Evolutionary conservation across 2,329 filamentous ascomycete genomes (phyloP).

Genomic region (Sporothrix brasiliensis): DNA sequence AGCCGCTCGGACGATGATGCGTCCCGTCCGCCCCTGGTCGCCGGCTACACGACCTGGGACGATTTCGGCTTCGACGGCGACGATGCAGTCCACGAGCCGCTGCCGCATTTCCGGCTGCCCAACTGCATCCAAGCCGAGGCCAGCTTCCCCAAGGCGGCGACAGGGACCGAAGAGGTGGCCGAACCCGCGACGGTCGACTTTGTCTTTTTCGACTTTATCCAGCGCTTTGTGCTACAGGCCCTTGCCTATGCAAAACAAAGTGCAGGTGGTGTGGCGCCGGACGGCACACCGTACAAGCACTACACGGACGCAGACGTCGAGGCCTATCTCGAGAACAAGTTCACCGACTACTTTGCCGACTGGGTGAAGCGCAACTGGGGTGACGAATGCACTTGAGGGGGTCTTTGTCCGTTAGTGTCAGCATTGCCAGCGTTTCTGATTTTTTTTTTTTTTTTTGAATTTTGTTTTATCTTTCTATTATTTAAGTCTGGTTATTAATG

Average conservation of each 20-base stretch:
- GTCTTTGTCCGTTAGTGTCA: background rate
- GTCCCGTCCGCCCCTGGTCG: conserved; percentile 50
- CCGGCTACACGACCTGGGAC: conserved; percentile 87
- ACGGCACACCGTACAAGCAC: conserved; percentile 45
- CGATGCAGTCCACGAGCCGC: conserved; percentile 77
- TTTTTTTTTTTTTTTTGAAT: background rate
- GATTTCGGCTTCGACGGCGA: conserved; percentile 84
- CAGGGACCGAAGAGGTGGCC: conserved; percentile 22
- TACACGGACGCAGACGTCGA: conserved; percentile 54
- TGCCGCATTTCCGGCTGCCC: conserved; percentile 76
- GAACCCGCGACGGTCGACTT: conserved; percentile 78
- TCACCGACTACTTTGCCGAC: conserved; percentile 58
- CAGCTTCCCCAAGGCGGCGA: conserved; percentile 54
- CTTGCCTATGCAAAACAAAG: conserved; percentile 52
- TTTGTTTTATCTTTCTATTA: too few relatives aligned
- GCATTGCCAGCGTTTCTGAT: background rate
- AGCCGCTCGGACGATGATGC: conserved; percentile 38
- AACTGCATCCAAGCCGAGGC: conserved; percentile 78
- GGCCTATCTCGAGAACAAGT: conserved; percentile 56
- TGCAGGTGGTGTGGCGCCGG: conserved; percentile 50
- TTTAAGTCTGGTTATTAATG: background rate
- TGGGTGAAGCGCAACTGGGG: conserved; percentile 66
- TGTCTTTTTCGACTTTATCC: conserved; percentile 88
- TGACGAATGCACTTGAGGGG: conserved; percentile 45
- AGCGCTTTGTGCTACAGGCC: conserved; percentile 77